Evolutionary conservation across 2,329 filamentous ascomycete species (phyloP).

Genomic region (Byssoonygena ceratinophila): DNA sequence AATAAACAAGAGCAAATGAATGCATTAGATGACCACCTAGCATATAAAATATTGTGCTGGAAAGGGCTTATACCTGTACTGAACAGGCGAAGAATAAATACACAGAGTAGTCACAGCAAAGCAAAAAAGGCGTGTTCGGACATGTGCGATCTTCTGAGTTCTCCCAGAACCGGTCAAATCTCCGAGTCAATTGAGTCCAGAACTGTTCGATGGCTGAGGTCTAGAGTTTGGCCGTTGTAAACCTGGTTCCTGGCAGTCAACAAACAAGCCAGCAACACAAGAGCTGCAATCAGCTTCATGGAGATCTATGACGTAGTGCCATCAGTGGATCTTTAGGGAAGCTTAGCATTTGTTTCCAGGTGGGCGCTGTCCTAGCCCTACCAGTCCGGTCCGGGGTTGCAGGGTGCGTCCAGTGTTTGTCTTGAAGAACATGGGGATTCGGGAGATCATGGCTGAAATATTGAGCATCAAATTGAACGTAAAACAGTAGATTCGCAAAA

Average conservation of each 20-base stretch:
- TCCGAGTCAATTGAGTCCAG: neutral
- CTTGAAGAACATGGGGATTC: too few species aligned
- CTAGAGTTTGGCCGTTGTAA: neutral
- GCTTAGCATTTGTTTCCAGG: neutral
- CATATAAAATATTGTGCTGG: neutral
- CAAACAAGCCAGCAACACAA: neutral
- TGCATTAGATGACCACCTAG: neutral
- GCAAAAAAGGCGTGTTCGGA: too few species aligned
- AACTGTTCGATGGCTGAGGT: neutral
- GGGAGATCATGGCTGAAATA: too few species aligned
- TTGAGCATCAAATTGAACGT: too few species aligned
- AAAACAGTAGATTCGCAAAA: too few species aligned
- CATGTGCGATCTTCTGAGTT: neutral
- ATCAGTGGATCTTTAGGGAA: neutral
- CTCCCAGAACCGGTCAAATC: neutral
- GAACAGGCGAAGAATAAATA: neutral
- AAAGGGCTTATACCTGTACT: neutral
- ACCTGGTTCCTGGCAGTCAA: constrained; percentile 1
- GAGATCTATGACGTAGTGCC: neutral
- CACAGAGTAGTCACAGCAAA: too few species aligned
- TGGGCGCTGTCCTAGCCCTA: neutral
- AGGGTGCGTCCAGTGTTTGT: too few species aligned
- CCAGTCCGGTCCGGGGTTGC: neutral
- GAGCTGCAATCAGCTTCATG: neutral
- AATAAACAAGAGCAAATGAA: neutral